These are phyloP conservation scores for Phialophora chinensis DNA, from an alignment of 2,329 filamentous ascomycete species.

Conservation along the genomic window DNA sequence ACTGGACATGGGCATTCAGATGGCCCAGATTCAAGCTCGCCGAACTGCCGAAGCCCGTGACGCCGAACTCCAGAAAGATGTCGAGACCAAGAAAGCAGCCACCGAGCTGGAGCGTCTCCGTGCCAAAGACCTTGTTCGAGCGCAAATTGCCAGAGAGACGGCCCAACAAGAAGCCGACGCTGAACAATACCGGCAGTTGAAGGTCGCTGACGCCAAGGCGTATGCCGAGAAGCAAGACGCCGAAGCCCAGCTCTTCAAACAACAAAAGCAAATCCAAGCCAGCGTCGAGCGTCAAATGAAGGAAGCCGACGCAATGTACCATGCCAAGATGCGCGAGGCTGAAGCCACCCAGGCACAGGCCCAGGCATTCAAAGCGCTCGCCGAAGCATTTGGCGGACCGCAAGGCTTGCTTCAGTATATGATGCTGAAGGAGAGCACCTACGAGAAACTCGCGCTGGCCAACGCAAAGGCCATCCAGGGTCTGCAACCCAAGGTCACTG, in stretches of 20 bases:
- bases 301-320: slow-evolving; percentile 65
- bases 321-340: slow-evolving; percentile 72
- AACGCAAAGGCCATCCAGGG: slow-evolving; percentile 78
- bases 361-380: slow-evolving; percentile 75
- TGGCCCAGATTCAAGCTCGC: slow-evolving; percentile 74
- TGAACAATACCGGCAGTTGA: slow-evolving; percentile 56
- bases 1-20: slow-evolving; percentile 74
- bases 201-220: slow-evolving; percentile 58
- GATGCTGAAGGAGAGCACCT: slow-evolving; percentile 85
- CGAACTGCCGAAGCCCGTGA: slow-evolving; percentile 76
- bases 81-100: slow-evolving; percentile 76
- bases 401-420: slow-evolving; percentile 80
- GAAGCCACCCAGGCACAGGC: slow-evolving; percentile 79
- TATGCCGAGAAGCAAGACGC: slow-evolving; percentile 51
- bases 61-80: slow-evolving; percentile 78
- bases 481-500: slow-evolving; percentile 84
- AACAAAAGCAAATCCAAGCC: slow-evolving; percentile 36
- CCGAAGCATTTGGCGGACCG: slow-evolving; percentile 76
- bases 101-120: slow-evolving; percentile 82
- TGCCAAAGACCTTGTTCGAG: slow-evolving; percentile 78
- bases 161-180: slow-evolving; percentile 56
- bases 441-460: slow-evolving; percentile 75
- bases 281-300: slow-evolving; percentile 48
- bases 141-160: slow-evolving; percentile 59
- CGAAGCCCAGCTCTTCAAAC: slow-evolving; percentile 45